Conservation (phyloP, 495 filamentous ascomycete genomes). For the Penicillium canariense region DNA sequence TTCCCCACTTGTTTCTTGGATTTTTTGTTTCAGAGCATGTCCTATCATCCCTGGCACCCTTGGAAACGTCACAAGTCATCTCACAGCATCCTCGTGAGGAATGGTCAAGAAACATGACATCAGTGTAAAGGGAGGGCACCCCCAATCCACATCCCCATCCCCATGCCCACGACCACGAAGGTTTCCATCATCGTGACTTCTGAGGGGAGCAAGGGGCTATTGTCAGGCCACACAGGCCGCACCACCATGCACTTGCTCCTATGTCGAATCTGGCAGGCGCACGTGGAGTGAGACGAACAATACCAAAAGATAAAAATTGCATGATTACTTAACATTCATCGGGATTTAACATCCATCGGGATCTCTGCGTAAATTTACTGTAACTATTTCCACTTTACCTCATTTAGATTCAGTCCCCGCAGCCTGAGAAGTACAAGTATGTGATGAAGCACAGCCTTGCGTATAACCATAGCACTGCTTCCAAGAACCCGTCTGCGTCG, state of each 20-base stretch:
- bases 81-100: not conserved
- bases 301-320: not conserved
- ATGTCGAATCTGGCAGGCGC: not conserved
- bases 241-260: not conserved
- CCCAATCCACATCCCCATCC: not conserved
- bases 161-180: too few species aligned
- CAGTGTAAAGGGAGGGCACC: not conserved
- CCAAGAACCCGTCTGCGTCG: too few species aligned
- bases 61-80: not conserved
- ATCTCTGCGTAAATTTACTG: too few species aligned
- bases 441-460: too few species aligned
- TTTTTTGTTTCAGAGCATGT: not conserved
- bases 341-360: too few species aligned
- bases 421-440: too few species aligned
- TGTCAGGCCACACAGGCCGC: not conserved
- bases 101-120: not conserved
- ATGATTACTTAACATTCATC: too few species aligned
- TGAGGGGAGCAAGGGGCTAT: conserved; percentile 1
- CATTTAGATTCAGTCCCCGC: too few species aligned
- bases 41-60: not conserved
- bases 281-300: not conserved
- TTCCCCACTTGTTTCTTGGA: not conserved
- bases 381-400: too few species aligned
- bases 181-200: conserved; percentile 1
- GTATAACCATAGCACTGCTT: too few species aligned